A percentile compares a stretch with the other conserved stretches of the same genome.
Conservation (phyloP, 148 eudicot genomes). For the Salicornia ramosissima region DNA sequence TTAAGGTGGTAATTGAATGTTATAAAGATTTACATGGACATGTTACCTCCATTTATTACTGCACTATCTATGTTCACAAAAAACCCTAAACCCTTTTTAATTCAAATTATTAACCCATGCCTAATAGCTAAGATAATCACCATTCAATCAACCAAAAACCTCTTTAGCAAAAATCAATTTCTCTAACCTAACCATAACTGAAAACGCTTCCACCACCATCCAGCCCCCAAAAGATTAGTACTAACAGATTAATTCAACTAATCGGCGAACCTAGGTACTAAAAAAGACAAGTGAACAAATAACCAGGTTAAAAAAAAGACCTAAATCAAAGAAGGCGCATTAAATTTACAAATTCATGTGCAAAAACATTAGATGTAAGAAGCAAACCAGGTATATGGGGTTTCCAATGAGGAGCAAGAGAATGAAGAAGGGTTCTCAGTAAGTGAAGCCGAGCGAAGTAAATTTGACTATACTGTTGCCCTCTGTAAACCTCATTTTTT, state of each 20-base stretch:
- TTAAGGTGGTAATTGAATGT: no score
- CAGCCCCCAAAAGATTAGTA: background rate
- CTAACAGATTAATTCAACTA: background rate
- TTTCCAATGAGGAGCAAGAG: constrained; percentile 83
- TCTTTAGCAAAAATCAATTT: background rate
- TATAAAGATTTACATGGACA: background rate
- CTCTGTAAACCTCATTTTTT: constrained; percentile 69
- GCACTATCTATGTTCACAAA: background rate
- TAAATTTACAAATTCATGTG: background rate
- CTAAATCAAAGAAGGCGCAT: background rate
- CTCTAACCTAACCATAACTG: no score
- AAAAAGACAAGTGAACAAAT: background rate
- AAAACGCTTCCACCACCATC: background rate
- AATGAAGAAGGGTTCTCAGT: constrained; percentile 76
- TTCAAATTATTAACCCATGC: background rate
- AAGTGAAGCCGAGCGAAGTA: constrained; percentile 74
- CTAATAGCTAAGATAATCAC: background rate
- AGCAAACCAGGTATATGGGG: constrained; percentile 69
- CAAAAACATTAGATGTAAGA: background rate
- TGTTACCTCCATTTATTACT: background rate
- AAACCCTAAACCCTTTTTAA: constrained; percentile 20
- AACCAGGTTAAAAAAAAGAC: background rate
- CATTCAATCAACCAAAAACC: background rate
- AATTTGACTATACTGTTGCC: constrained; percentile 94
- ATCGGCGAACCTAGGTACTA: background rate